These are phyloP conservation scores for Ascochyta koolunga DNA, from an alignment of 2,329 filamentous ascomycete species.

Conservation along the genomic window DNA sequence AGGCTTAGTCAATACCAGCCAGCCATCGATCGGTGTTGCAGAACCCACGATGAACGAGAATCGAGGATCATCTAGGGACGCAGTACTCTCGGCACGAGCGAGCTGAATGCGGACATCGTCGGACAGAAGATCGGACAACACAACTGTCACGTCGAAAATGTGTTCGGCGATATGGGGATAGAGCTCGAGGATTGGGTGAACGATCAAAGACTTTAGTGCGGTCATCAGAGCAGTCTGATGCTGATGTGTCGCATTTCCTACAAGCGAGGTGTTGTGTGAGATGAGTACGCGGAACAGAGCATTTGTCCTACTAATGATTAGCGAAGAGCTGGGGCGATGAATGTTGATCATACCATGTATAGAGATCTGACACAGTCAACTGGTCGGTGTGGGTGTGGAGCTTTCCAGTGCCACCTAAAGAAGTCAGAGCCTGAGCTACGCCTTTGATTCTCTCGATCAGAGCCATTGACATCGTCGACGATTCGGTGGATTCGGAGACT, in stretches of 20 bases:
- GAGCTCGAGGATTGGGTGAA: constrained; percentile 45
- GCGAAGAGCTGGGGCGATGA: not conserved
- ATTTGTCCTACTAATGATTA: constrained; percentile 33
- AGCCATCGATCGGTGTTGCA: constrained; percentile 44
- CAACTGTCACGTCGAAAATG: constrained; percentile 52
- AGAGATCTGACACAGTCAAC: constrained; percentile 20
- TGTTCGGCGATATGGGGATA: constrained; percentile 47
- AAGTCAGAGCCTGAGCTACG: constrained; percentile 34
- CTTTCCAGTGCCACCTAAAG: constrained; percentile 2
- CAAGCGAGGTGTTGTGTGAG: constrained; percentile 40
- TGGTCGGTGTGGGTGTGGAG: not conserved
- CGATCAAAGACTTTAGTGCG: constrained; percentile 47
- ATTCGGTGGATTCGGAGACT: constrained; percentile 20
- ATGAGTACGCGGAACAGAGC: constrained; percentile 51
- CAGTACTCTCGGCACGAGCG: constrained; percentile 33
- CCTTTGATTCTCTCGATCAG: constrained; percentile 43
- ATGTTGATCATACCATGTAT: constrained; percentile 30
- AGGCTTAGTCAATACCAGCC: constrained; percentile 51
- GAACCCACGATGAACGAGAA: constrained; percentile 51
- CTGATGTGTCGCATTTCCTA: constrained; percentile 34
- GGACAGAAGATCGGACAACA: constrained; percentile 51
- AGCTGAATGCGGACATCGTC: constrained; percentile 47
- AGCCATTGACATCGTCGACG: constrained; percentile 28
- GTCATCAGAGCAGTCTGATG: constrained; percentile 41
- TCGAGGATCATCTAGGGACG: constrained; percentile 40